Conservation (phyloP, 306 rosid species). For the Trifolium dubium region DNA sequence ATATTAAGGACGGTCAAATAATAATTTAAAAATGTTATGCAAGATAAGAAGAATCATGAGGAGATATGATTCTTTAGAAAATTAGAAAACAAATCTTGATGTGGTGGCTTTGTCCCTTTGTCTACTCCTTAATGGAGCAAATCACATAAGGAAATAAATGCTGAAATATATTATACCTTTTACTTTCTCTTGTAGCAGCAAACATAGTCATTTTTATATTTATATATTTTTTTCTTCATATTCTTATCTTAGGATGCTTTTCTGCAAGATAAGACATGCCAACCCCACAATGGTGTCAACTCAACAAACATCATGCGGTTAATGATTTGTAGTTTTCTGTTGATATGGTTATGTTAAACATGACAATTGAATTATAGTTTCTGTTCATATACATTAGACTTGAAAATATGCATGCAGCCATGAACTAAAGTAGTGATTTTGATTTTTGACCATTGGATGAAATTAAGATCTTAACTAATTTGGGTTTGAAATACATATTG, state of each 20-base stretch:
- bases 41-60: constrained; percentile 42
- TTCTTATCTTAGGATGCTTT: constrained; percentile 38
- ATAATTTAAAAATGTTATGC: constrained; percentile 16
- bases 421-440: background rate
- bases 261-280: constrained; percentile 16
- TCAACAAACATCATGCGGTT: constrained; percentile 23
- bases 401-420: background rate
- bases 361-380: background rate
- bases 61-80: constrained; percentile 60
- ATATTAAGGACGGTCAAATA: constrained; percentile 40
- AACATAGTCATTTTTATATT: background rate
- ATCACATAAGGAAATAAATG: constrained; percentile 23
- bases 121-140: constrained; percentile 38
- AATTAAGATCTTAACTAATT: background rate
- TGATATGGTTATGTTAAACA: background rate
- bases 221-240: constrained; percentile 13
- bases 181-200: constrained; percentile 22
- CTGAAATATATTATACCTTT: constrained; percentile 28
- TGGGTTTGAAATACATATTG: background rate
- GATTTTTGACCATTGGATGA: background rate
- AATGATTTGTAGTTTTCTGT: background rate
- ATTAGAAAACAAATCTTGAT: constrained; percentile 47
- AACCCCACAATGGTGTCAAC: constrained; percentile 39
- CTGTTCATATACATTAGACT: background rate
- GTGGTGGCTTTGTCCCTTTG: constrained; percentile 44